Base-by-base conservation (phyloP, 1,284 basidiomycete genomes). In the Mycena sp. region DNA sequence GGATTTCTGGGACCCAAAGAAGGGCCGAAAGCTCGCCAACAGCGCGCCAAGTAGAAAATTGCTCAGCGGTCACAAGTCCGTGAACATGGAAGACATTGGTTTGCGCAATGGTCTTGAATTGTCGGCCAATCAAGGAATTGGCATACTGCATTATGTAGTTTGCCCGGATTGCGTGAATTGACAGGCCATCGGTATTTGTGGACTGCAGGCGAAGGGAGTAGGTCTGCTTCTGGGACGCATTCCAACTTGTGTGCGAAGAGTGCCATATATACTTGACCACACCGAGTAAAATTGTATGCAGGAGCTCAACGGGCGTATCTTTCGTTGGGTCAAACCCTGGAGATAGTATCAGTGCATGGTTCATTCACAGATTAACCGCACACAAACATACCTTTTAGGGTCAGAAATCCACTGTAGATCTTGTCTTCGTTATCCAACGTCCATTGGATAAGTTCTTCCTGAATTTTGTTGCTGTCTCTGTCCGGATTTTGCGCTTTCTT, bases 261-360 rank as follows among this genome's bases (percentile, higher is more conserved):
- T 75, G 69, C 79, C 79, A 82, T 7, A 75, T 28, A 58, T 81
- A 81, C 60, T 80, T 81, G 21, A 72, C 71, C 14, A 67, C 60
- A 3, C 79, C 79, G 21, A 81, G 72, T 0, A 80, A 21, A 70
- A n/a, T 61, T 10, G 78, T 79, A 57, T 81, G 78, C 1, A 81
- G 70, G 17, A 77, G 70, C 55, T 81, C 78, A 12, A 71, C 65
- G 6, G 78, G 57, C 64, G 72, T 32, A 65, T 64, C 57, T 19
- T 67, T 65, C 0, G 54, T 48, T 11, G 73, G 72, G 7, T 69
- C 67, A n/a, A 66, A 59, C n/a, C 57, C 57, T 59, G 19, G 6
- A 16, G 16, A 21, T 3, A 37, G n/a, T 46, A 25, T 30, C 17
- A 56, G 30, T 41, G 19, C 26, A 9, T 7, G 12, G n/a, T 17